phyloP scores from a whole-genome alignment of 257 asterid species.

The Fraxinus americana region DNA sequence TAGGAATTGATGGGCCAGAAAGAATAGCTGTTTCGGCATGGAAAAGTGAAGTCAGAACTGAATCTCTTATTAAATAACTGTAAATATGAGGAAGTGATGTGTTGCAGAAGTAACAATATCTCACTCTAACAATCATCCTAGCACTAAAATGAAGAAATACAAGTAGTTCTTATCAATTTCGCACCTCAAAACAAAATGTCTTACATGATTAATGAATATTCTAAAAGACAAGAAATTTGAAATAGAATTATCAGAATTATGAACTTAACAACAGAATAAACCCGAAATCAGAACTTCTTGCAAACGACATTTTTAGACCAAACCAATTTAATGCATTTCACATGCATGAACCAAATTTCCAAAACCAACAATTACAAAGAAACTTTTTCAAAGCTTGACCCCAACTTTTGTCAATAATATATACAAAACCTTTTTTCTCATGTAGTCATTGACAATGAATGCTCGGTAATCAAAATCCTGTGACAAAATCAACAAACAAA shows the following conservation, averaged over 20 bases:
- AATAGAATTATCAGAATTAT: conserved; percentile 12
- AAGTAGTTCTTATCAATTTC: background rate
- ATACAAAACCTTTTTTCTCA: background rate
- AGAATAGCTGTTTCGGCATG: conserved; percentile 75
- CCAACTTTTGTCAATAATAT: background rate
- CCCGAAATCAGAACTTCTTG: conserved; percentile 8
- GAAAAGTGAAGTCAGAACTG: conserved; percentile 22
- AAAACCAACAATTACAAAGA: background rate
- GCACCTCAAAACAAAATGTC: background rate
- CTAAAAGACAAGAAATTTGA: background rate
- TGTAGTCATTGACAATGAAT: conserved; percentile 3
- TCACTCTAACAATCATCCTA: background rate
- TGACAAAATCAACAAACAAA: background rate
- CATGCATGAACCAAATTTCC: conserved; percentile 6
- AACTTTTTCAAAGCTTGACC: background rate
- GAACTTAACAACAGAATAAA: background rate
- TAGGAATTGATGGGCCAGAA: conserved; percentile 92
- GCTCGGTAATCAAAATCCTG: conserved; percentile 1
- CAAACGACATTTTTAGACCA: background rate
- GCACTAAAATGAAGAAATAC: conserved; percentile 10
- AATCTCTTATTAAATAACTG: conserved; percentile 9
- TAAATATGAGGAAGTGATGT: background rate
- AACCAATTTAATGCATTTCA: background rate
- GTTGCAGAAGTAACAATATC: background rate
- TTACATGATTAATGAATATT: background rate